These are phyloP conservation scores for Alloteropsis semialata DNA, from an alignment of 176 grass and related monocot genomes.

Conservation along the genomic window DNA sequence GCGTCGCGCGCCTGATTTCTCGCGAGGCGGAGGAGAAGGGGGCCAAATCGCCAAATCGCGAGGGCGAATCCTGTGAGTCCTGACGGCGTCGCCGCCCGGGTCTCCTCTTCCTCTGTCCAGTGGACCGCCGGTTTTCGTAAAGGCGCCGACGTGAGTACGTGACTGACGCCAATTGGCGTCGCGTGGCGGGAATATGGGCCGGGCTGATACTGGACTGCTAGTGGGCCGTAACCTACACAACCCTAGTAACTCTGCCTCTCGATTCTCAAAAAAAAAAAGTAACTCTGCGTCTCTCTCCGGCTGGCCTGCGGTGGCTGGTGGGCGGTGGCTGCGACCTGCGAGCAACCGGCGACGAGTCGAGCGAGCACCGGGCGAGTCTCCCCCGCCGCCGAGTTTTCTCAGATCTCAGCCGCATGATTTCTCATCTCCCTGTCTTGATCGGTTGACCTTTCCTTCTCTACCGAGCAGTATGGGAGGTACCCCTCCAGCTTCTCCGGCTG, in stretches of 20 bases:
- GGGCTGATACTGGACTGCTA: not conserved
- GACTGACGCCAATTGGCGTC: not conserved
- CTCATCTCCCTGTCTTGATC: not conserved
- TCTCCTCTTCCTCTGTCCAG: not conserved
- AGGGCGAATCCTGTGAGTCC: not conserved
- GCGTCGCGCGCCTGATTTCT: conserved; percentile 15
- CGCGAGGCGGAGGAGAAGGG: not conserved
- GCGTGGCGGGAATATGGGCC: not conserved
- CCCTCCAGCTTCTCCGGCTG: not conserved
- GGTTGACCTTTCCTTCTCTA: too few relatives aligned
- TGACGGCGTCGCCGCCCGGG: not conserved
- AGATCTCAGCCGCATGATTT: not conserved
- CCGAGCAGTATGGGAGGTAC: not conserved
- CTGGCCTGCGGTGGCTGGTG: too few relatives aligned
- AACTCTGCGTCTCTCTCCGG: too few relatives aligned
- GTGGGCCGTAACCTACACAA: not conserved
- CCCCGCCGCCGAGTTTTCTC: too few relatives aligned
- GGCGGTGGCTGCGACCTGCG: too few relatives aligned
- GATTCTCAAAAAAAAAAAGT: too few relatives aligned
- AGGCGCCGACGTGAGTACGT: conserved; percentile 20
- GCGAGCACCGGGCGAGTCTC: too few relatives aligned
- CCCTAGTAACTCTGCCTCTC: too few relatives aligned
- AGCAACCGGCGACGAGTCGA: too few relatives aligned
- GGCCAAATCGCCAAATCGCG: not conserved
- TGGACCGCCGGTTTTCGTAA: not conserved